Evolutionary conservation across 441 rosid species (phyloP).

Genomic region (Erysimum pusillum): DNA sequence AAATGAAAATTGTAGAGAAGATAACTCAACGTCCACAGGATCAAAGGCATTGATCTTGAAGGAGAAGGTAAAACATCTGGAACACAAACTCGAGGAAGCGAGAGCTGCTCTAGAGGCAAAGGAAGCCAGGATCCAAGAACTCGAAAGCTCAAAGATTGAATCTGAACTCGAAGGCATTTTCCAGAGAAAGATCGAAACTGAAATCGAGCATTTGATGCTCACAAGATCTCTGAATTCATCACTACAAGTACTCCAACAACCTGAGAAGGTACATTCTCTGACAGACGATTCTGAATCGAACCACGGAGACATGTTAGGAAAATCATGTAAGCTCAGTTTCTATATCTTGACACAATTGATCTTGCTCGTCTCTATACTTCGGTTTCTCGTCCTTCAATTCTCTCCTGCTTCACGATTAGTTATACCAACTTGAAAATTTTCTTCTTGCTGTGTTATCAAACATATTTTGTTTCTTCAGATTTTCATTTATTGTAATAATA

Average conservation of each 20-base stretch:
- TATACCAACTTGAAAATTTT: slow-evolving; percentile 63
- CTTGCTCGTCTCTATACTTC: slow-evolving; percentile 60
- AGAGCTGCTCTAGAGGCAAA: slow-evolving; percentile 55
- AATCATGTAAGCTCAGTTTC: slow-evolving; percentile 53
- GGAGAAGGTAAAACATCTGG: slow-evolving; percentile 58
- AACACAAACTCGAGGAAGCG: slow-evolving; percentile 66
- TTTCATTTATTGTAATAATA: slow-evolving; percentile 27
- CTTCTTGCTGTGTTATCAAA: slow-evolving; percentile 33
- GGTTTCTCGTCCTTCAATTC: slow-evolving; percentile 51
- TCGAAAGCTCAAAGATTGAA: slow-evolving; percentile 65
- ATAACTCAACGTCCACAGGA: slow-evolving; percentile 53
- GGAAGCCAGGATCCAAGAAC: slow-evolving; percentile 68
- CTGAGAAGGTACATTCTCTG: slow-evolving; percentile 38
- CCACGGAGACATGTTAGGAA: slow-evolving; percentile 47
- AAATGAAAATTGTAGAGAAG: slow-evolving; percentile 33
- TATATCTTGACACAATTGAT: slow-evolving; percentile 62
- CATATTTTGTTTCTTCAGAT: slow-evolving; percentile 25
- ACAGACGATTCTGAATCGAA: slow-evolving; percentile 54
- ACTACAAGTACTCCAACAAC: slow-evolving; percentile 54
- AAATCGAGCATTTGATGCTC: slow-evolving; percentile 63
- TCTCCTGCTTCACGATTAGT: slow-evolving; percentile 55
- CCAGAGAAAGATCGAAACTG: slow-evolving; percentile 74
- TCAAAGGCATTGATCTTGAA: slow-evolving; percentile 55
- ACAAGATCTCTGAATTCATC: slow-evolving; percentile 51
- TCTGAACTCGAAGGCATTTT: slow-evolving; percentile 68